Conservation (phyloP, 2,329 filamentous ascomycete genomes). For the Fusarium burgessii region DNA sequence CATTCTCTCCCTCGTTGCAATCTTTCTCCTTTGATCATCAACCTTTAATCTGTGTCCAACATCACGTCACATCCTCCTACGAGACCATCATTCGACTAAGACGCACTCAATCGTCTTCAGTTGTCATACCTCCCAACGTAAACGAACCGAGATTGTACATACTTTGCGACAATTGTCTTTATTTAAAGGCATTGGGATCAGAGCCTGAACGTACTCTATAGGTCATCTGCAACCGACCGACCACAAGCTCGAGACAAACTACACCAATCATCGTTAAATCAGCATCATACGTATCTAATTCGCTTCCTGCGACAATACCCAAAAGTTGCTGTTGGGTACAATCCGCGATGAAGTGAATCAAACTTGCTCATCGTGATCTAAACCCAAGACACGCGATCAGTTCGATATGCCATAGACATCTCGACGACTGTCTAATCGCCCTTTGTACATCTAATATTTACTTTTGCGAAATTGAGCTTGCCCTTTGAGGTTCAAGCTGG, state of each 20-base stretch:
- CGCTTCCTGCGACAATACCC: conserved; percentile 28
- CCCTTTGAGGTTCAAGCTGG: conserved; percentile 4
- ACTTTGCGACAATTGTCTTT: conserved; percentile 16
- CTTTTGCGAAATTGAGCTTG: conserved; percentile 5
- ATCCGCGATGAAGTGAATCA: conserved; percentile 39
- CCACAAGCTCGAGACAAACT: conserved; percentile 12
- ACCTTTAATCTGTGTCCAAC: not conserved
- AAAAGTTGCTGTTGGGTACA: conserved; percentile 7
- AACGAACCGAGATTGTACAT: conserved; percentile 14
- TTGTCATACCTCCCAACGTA: not conserved
- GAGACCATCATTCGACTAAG: not conserved
- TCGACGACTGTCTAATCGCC: not conserved
- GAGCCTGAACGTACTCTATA: not conserved
- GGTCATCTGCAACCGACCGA: conserved; percentile 4
- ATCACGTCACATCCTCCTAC: not conserved
- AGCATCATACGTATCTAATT: conserved; percentile 17
- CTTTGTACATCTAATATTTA: not conserved
- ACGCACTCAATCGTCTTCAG: not conserved
- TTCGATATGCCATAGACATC: conserved; percentile 22
- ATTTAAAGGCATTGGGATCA: not conserved
- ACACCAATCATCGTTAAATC: conserved; percentile 15
- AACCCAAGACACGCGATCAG: conserved; percentile 20
- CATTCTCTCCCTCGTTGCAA: not conserved
- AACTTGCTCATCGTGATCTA: conserved; percentile 21
- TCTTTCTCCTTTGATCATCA: not conserved